These are phyloP conservation scores for Gaeumannomyces sp. DNA, from an alignment of 2,329 filamentous ascomycete genomes.

Conservation along the genomic window DNA sequence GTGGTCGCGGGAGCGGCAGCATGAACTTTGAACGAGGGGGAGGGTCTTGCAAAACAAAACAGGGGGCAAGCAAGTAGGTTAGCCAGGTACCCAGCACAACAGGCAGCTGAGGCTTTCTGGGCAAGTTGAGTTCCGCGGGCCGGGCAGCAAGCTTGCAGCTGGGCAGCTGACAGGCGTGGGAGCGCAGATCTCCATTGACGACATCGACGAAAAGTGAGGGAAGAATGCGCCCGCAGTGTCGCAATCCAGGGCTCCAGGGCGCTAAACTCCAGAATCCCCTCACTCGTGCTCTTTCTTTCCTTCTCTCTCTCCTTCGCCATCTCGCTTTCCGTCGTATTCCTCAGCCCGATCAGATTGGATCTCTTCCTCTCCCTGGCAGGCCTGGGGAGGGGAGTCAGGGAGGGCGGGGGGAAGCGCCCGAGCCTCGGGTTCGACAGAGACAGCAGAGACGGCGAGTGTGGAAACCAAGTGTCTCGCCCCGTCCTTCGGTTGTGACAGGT, in stretches of 20 bases:
- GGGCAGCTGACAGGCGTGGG: too few species aligned
- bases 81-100: too few species aligned
- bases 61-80: too few species aligned
- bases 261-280: not conserved
- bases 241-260: not conserved
- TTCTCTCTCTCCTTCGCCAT: not conserved
- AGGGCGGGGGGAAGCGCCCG: not conserved
- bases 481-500: not conserved
- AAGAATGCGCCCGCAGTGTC: not conserved
- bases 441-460: not conserved
- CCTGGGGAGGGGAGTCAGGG: not conserved
- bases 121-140: too few species aligned
- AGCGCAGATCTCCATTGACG: not conserved
- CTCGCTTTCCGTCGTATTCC: not conserved
- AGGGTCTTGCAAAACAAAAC: too few species aligned
- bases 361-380: not conserved
- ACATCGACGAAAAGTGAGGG: not conserved
- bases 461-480: conserved; percentile 1
- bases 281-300: not conserved
- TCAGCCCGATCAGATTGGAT: not conserved
- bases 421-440: not conserved
- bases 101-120: too few species aligned
- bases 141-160: too few species aligned
- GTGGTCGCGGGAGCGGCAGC: too few species aligned
- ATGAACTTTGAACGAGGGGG: too few species aligned